Evolutionary conservation across 306 rosid genomes (phyloP), one percentile per base, ranked within the genome.

Genomic region (Pueraria montana): DNA sequence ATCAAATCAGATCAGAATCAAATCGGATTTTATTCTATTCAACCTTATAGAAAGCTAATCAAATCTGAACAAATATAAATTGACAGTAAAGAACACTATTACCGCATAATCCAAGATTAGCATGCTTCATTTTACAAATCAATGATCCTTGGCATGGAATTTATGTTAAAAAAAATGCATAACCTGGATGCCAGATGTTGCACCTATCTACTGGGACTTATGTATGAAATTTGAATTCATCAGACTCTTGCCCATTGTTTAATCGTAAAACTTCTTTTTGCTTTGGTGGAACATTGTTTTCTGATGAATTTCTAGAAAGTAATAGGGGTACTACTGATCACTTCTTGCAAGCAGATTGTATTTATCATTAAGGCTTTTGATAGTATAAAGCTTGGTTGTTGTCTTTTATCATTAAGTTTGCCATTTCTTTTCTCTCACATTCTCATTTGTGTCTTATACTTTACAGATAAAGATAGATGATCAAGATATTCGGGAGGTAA

Each of bases 391-490:
- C n/a, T n/a, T n/a, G n/a, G n/a, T n/a, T n/a, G n/a, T n/a, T n/a
- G n/a, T n/a, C n/a, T n/a, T n/a, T n/a, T n/a, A n/a, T n/a, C n/a
- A n/a, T n/a, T n/a, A n/a, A n/a, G n/a, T n/a, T n/a, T n/a, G n/a
- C n/a, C n/a, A n/a, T n/a, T n/a, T n/a, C n/a, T n/a, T n/a, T n/a
- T n/a, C n/a, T n/a, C n/a, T n/a, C n/a, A n/a, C n/a, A n/a, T n/a
- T n/a, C n/a, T n/a, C n/a, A n/a, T n/a, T n/a, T n/a, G n/a, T n/a
- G n/a, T n/a, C n/a, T n/a, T n/a, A n/a, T n/a, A n/a, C n/a, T n/a
- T 86, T 76, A 38, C 96, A 96, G 99, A 87, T 96, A 77, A 92
- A 72, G 86, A 87, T 96, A 79, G 99, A 96, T 79, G 90, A 81
- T 87, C 97, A 92, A 90, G 95, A 96, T 84, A 86, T 96, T 84